Percentiles rank a stretch among this genome's conserved stretches.
These are phyloP conservation scores for Fraxinus cuspidata DNA, from an alignment of 257 asterid species.

Conservation along the genomic window DNA sequence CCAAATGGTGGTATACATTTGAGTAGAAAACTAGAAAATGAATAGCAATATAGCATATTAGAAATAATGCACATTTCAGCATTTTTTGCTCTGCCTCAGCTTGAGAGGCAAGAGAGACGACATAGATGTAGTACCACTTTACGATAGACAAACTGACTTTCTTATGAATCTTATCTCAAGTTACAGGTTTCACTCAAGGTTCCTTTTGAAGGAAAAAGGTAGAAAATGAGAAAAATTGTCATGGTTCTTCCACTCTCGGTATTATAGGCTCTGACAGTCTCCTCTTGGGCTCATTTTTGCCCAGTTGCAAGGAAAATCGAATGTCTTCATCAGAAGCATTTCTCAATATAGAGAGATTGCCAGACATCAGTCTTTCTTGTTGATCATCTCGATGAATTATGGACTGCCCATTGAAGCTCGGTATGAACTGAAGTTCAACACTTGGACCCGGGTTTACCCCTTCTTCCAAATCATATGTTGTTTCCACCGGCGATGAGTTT, in stretches of 20 bases:
- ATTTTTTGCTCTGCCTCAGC: no score
- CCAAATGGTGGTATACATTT: background rate
- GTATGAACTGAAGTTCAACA: constrained; percentile 89
- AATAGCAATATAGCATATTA: background rate
- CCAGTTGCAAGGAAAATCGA: constrained; percentile 75
- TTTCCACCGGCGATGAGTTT: constrained; percentile 71
- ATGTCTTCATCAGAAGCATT: constrained; percentile 68
- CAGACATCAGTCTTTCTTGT: constrained; percentile 51
- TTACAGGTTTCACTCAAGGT: constrained; percentile 19
- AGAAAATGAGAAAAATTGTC: constrained; percentile 20
- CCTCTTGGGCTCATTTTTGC: constrained; percentile 85
- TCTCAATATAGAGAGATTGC: constrained; percentile 70
- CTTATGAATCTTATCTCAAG: background rate
- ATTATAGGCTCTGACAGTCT: constrained; percentile 57
- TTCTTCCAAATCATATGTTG: constrained; percentile 56
- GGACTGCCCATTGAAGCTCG: constrained; percentile 58
- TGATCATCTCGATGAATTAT: constrained; percentile 51
- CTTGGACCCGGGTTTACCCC: constrained; percentile 54
- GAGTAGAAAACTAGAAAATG: background rate
- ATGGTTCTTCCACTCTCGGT: constrained; percentile 33
- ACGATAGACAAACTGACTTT: constrained; percentile 10
- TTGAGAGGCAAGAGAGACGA: constrained; percentile 11
- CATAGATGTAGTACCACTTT: background rate
- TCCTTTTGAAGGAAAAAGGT: background rate
- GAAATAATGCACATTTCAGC: constrained; percentile 1